Evolutionary conservation across 306 rosid genomes (phyloP), one percentile per base, ranked within the genome.

Genomic region (Trifolium pratense): DNA sequence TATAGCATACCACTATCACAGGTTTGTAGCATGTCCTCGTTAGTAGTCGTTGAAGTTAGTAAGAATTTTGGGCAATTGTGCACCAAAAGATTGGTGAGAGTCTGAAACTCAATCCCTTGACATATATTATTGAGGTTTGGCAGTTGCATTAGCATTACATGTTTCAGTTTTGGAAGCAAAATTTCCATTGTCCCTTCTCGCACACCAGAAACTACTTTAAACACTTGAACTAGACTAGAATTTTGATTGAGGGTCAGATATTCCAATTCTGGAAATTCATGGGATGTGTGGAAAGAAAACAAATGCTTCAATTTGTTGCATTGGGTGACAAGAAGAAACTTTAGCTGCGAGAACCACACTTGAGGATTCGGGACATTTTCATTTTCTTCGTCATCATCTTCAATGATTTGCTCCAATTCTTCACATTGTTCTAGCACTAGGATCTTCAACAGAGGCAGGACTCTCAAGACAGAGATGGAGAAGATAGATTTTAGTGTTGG

Each of bases 261-360:
- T 46, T 60, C 29, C n/a, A 81, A 43, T 11, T 73, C 25, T 18
- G 67, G 66, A 49, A 81, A 14, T 8, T 34, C 49, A 4, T 42
- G 5, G 0, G 66, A 26, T 12, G 39, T 20, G 26, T 70, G 13
- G 3, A 31, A 6, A 10, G 56, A 18, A 16, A 76, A 18, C 9
- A 81, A 17, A 63, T 55, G 26, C 5, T 60, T 68, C 70, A 81
- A 21, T 1, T 66, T 42, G 53, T 59, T 6, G 56, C 85, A 81
- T 5, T 55, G 34, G 1, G 46, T 10, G 14, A 69, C 62, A 3
- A 69, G 43, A 31, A 69, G 48, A 29, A 29, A 25, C 59, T 32
- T 39, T 20, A 21, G 18, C 52, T 66, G 52, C 18, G 62, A 12
- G 57, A 52, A 70, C 8, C 32, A 36, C 3, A 25, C 56, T 66